These are phyloP conservation scores for Staphylotrichum longicolle DNA, from an alignment of 495 filamentous ascomycete species.

Conservation along the genomic window DNA sequence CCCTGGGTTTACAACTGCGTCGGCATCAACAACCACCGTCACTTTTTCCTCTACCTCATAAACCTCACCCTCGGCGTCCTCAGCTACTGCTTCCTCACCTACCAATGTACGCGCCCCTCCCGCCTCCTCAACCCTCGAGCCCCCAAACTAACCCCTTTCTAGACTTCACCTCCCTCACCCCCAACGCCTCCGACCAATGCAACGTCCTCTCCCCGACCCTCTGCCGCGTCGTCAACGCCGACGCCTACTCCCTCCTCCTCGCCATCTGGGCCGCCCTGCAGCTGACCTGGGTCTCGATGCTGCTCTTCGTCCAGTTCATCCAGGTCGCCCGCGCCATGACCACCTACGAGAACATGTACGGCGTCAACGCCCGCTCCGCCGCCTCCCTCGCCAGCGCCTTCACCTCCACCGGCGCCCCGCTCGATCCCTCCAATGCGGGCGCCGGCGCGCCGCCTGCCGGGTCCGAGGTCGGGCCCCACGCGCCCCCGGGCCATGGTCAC, in stretches of 20 bases:
- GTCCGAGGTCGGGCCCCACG: conserved; percentile 27
- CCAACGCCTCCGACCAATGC: conserved; percentile 53
- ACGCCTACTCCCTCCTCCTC: conserved; percentile 79
- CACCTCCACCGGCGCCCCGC: conserved; percentile 71
- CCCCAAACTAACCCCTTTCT: conserved; percentile 4
- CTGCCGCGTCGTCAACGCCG: conserved; percentile 70
- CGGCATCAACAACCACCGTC: conserved; percentile 88
- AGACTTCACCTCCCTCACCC: conserved; percentile 39
- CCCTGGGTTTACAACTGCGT: conserved; percentile 98
- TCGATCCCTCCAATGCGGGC: conserved; percentile 48
- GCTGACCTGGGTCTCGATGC: conserved; percentile 92
- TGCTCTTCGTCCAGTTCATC: conserved; percentile 85
- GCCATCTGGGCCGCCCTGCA: conserved; percentile 76
- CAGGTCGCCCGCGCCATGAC: conserved; percentile 90
- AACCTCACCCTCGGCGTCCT: conserved; percentile 73
- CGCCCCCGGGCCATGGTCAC: conserved; percentile 26
- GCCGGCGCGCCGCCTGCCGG: conserved; percentile 29
- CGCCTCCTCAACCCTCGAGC: background rate
- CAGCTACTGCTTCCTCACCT: conserved; percentile 52
- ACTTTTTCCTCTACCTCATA: conserved; percentile 87
- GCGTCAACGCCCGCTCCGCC: conserved; percentile 56
- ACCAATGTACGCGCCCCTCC: conserved; percentile 37
- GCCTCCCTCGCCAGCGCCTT: conserved; percentile 74
- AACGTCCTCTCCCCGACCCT: conserved; percentile 70
- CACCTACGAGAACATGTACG: conserved; percentile 91